Base-by-base conservation (phyloP, 2,329 filamentous ascomycete genomes). In the Aspergillus pseudotamarii region DNA sequence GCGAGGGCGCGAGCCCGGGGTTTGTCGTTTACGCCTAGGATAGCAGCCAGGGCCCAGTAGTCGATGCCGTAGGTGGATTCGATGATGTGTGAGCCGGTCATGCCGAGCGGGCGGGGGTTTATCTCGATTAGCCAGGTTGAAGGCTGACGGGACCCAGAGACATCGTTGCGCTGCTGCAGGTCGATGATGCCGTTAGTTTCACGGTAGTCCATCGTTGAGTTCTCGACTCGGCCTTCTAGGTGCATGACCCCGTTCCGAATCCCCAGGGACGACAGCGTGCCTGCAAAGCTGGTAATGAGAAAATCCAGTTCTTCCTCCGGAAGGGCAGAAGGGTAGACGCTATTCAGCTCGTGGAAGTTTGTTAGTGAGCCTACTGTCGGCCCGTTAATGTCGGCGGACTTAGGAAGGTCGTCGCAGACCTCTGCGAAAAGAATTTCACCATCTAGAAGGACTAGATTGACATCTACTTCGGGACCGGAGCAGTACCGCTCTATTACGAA, bases 401-500 rank as follows among this genome's bases (percentile, higher is more conserved):
- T 57, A 10, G 67, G 67, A 21, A 68, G 62, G 14, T 68, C 59
- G 28, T 69, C 66, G 3, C 36, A 62, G 4, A 65, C 21, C 30
- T 69, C 67, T 34, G 48, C 59, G n/a, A 66, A 66, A 8, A 69
- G 41, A 0, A 64, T 14, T 30, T 69, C 63, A 1, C 62, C 62
- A 12, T 71, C 59, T 6, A 38, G 45, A 3, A 69, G 53, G 4
- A 68, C 64, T 26, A 71, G 58, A 30, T 69, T 68, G 28, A 53
- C 54, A n/a, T 68, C 61, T 1, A 69, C 57, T 55, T 70, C 67
- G 0, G 66, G 60, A 10, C 68, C 65, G 26, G 66, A 60, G 30
- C 57, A 56, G 55, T 68, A 69, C 2, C 58, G 30, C 14, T 69
- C 68, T 1, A 66, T 46, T 8, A 64, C 56, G 32, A 60, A 53